phyloP scores from a whole-genome alignment of 306 rosid species.

The Lotus japonicus region DNA sequence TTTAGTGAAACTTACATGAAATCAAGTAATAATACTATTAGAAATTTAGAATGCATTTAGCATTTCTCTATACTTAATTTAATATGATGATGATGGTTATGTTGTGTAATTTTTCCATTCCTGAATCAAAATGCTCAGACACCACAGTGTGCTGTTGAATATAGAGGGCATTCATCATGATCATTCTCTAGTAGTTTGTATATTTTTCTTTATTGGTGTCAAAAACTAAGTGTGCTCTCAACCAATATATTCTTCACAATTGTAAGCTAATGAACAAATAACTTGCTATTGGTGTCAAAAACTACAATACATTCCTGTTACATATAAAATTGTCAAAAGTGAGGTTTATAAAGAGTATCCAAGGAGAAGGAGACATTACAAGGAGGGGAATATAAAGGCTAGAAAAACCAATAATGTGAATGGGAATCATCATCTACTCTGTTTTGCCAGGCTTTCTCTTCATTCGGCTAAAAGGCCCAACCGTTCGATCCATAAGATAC shows the following conservation, averaged over 20 bases:
- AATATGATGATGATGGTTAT: background rate
- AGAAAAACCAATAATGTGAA: background rate
- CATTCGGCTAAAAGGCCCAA: slow-evolving; percentile 88
- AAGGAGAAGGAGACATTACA: slow-evolving; percentile 10
- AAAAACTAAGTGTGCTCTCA: too few species aligned
- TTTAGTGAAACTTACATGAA: too few species aligned
- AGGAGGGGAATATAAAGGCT: background rate
- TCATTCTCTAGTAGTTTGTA: background rate
- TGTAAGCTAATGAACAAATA: slow-evolving; percentile 21
- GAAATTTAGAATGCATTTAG: too few species aligned
- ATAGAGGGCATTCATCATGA: slow-evolving; percentile 4
- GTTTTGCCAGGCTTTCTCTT: slow-evolving; percentile 67
- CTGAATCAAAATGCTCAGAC: too few species aligned
- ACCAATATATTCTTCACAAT: background rate
- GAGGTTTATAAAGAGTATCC: background rate
- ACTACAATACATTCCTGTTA: slow-evolving; percentile 23
- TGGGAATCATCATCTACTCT: slow-evolving; percentile 33
- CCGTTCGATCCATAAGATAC: slow-evolving; percentile 76
- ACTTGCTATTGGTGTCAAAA: slow-evolving; percentile 17
- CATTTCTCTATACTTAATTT: background rate
- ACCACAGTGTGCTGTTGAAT: background rate
- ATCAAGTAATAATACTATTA: too few species aligned
- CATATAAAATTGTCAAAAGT: slow-evolving; percentile 9
- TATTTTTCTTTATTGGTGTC: too few species aligned
- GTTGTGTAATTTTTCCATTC: too few species aligned